Evolutionary conservation across 352 stramenopile species (phyloP), one percentile per base, ranked within the genome.

Genomic region (Phytophthora megakarya): DNA sequence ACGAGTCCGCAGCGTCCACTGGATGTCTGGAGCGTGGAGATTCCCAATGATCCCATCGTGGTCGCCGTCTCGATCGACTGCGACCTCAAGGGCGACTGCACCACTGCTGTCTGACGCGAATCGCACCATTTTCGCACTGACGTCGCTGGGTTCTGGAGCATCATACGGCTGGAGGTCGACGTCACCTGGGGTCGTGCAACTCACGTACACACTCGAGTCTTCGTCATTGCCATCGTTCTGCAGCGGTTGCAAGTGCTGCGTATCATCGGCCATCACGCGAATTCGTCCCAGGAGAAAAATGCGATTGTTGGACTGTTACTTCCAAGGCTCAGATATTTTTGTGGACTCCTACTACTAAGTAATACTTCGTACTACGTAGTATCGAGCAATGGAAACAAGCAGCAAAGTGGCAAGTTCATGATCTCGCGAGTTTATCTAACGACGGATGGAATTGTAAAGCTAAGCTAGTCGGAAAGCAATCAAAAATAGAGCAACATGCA

Each of bases 401-500:
- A 65, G 44, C 15, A 45, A 40, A 55, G 18, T 61, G n/a, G n/a
- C n/a, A n/a, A n/a, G n/a, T n/a, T n/a, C n/a, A n/a, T n/a, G 30
- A 52, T 57, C 55, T 58, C 53, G 64, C 49, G n/a, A 5, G 37
- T 66, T 67, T 44, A 59, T 62, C 50, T 44, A 56, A 47, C 38
- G 46, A 52, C 25, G 18, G 28, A 54, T 49, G 30, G 30, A 32
- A 35, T 35, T 15, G 30, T 35, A 35, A 56, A 60, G 45, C 35
- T 57, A 52, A 51, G 43, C 43, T 51, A 45, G 32, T 55, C 18
- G 38, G 37, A 65, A 64, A 62, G 63, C 63, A 71, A 68, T 68
- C 61, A 65, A 73, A 75, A 78, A 72, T 73, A 74, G 54, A 75
- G 67, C 67, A 78, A 78, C 65, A 73, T 73, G 61, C 56, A 75